Percentiles rank a stretch among this genome's conserved stretches.
phyloP scores from a whole-genome alignment of 495 filamentous ascomycete genomes.

The Daldinia childiae region DNA sequence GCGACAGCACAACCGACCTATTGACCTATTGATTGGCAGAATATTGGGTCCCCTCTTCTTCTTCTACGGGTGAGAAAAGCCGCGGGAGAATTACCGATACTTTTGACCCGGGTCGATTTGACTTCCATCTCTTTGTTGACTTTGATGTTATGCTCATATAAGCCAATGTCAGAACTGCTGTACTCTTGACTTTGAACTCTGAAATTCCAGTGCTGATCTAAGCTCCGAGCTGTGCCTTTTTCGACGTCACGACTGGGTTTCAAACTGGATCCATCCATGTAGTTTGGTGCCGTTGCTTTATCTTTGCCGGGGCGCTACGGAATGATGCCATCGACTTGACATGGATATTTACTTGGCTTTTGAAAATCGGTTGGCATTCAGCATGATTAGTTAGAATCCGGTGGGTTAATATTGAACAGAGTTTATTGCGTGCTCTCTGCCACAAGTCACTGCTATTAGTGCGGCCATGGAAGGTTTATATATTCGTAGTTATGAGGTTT shows the following conservation, averaged over 20 bases:
- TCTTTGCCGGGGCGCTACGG: not conserved
- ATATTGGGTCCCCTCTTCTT: constrained; percentile 12
- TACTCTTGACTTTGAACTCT: not conserved
- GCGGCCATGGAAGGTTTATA: not conserved
- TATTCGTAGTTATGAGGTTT: not conserved
- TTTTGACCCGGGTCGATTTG: not conserved
- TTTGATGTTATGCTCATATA: constrained; percentile 8
- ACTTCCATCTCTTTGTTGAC: not conserved
- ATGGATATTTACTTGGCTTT: constrained; percentile 1
- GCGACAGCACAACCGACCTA: constrained; percentile 31
- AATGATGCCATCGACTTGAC: constrained; percentile 15
- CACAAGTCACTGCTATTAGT: not conserved
- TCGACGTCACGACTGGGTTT: constrained; percentile 2
- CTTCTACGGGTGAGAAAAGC: constrained; percentile 15
- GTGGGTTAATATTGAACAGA: not conserved
- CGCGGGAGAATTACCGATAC: constrained; percentile 19
- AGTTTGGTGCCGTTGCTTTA: not conserved
- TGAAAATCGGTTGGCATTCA: not conserved
- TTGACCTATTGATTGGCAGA: constrained; percentile 46
- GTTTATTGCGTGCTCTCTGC: not conserved
- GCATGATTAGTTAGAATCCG: not conserved
- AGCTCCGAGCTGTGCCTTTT: not conserved
- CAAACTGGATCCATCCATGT: not conserved
- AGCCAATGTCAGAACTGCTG: not conserved
- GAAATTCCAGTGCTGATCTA: not conserved